Evolutionary conservation across 805 yeast species (phyloP).

Genomic region (Monosporozyma aquatica): DNA sequence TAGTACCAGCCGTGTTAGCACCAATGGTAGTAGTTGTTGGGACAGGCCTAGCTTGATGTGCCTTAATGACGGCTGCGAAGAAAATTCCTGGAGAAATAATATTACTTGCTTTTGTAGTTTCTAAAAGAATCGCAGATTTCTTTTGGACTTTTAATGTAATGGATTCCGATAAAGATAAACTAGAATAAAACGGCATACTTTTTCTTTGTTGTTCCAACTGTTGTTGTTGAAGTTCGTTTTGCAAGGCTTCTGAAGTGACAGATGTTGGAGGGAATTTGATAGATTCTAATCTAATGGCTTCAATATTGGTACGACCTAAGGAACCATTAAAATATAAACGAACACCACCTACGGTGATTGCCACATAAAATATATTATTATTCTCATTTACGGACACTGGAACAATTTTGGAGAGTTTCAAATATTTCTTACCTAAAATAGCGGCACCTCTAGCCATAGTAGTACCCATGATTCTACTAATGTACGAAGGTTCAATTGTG

Average conservation of each 20-base stretch:
- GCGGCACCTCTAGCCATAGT: constrained; percentile 44
- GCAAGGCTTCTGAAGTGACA: constrained; percentile 25
- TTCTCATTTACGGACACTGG: constrained; percentile 49
- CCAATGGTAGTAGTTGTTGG: background rate
- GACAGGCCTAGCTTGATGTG: constrained; percentile 20
- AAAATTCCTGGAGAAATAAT: constrained; percentile 82
- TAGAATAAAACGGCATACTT: constrained; percentile 23
- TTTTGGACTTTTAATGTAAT: constrained; percentile 42
- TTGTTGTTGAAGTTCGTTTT: constrained; percentile 31
- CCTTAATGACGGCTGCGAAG: constrained; percentile 47
- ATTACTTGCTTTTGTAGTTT: constrained; percentile 47
- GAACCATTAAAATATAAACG: constrained; percentile 51
- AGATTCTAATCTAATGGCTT: constrained; percentile 38
- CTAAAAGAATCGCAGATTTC: constrained; percentile 45
- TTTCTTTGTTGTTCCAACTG: constrained; percentile 33
- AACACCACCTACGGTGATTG: constrained; percentile 76
- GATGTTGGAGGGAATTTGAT: constrained; percentile 57
- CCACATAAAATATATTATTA: constrained; percentile 60
- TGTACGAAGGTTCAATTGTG: constrained; percentile 31
- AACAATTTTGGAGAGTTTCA: constrained; percentile 45
- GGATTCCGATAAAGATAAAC: constrained; percentile 25
- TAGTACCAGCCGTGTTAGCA: background rate
- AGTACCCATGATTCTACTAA: constrained; percentile 34
- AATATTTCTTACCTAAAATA: constrained; percentile 43
- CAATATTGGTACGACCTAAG: constrained; percentile 27